Conservation (phyloP, 768 basidiomycete species). For the Hemileccinum rubropunctum region DNA sequence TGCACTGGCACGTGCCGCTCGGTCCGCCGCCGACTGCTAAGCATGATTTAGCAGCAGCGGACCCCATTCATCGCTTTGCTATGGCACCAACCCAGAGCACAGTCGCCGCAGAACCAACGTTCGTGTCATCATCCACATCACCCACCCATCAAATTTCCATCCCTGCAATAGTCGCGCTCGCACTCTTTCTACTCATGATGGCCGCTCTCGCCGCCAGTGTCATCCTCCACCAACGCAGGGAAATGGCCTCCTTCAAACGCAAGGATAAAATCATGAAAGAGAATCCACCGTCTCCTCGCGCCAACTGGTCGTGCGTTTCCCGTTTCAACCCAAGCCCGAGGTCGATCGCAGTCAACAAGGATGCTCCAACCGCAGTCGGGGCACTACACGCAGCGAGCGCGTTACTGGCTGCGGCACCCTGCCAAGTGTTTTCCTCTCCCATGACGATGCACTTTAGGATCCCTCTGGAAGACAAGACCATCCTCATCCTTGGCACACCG, state of each 20-base stretch:
- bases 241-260: neutral
- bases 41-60: too few species aligned
- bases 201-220: conserved; percentile 16
- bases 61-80: too few species aligned
- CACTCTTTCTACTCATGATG: conserved; percentile 18
- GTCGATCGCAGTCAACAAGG: neutral
- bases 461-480: conserved; percentile 17
- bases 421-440: conserved; percentile 17
- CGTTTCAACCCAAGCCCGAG: neutral
- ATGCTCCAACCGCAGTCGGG: conserved; percentile 16
- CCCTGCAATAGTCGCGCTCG: conserved; percentile 21
- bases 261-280: neutral
- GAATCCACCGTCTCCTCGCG: neutral
- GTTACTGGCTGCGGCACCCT: conserved; percentile 26
- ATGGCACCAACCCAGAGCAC: conserved; percentile 21
- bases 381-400: conserved; percentile 22
- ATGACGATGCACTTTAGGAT: conserved; percentile 22
- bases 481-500: conserved; percentile 22
- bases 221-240: conserved; percentile 18
- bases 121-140: neutral
- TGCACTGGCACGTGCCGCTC: too few species aligned
- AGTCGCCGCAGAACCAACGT: neutral
- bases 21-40: too few species aligned
- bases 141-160: conserved; percentile 12
- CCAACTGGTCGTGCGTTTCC: conserved; percentile 3